Conservation (phyloP, 441 rosid species). For the Adansonia gregorii region DNA sequence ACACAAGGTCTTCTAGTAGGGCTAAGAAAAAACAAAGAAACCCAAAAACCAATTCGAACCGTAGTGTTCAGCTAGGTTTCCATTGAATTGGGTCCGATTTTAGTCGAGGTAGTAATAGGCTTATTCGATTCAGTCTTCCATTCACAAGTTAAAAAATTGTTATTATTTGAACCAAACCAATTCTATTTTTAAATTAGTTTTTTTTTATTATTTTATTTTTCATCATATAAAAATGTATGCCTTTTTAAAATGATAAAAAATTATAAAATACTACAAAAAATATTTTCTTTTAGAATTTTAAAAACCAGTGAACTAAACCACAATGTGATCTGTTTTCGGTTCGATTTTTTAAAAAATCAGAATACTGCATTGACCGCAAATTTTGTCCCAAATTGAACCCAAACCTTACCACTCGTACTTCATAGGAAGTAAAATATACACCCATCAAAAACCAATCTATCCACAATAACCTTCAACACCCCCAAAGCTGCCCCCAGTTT, state of each 20-base stretch:
- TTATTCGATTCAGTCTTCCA: not conserved
- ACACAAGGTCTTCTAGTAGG: no score
- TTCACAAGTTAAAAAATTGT: not conserved
- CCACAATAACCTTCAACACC: not conserved
- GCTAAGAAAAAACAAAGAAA: not conserved
- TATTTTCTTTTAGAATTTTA: not conserved
- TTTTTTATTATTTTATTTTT: not conserved
- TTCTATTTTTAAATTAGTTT: not conserved
- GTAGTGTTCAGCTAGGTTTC: not conserved
- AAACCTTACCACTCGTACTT: not conserved
- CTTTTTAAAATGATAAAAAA: not conserved
- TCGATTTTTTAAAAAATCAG: not conserved
- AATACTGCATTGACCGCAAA: not conserved
- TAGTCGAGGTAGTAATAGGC: not conserved
- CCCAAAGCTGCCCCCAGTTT: no score
- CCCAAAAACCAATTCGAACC: not conserved
- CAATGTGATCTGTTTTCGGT: not conserved
- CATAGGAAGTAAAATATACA: not conserved
- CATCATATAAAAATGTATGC: not conserved
- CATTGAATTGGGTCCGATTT: not conserved
- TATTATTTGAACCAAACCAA: not conserved
- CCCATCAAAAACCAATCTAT: not conserved
- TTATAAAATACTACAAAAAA: not conserved
- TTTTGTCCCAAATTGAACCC: not conserved
- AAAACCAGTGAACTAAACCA: not conserved